Conservation (phyloP, 352 stramenopile genomes). For the Phytophthora cajani region DNA sequence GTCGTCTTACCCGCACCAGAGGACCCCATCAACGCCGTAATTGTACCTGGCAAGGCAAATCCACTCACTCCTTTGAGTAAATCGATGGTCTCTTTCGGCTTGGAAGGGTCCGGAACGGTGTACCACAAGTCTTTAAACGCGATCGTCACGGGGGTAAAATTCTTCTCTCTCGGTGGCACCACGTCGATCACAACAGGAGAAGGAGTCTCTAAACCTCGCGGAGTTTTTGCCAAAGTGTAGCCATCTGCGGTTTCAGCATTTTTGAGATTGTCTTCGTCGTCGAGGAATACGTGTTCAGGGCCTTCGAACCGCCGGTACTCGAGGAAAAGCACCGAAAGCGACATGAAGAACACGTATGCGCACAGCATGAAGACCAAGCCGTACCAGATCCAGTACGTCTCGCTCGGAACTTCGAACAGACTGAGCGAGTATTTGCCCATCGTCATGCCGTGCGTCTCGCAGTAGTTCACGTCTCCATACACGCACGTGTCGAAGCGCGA, state of each 20-base stretch:
- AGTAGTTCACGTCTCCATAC: constrained; percentile 40
- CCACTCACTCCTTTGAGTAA: constrained; percentile 60
- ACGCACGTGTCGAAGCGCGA: constrained; percentile 24
- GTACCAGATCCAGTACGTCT: constrained; percentile 37
- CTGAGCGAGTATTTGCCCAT: constrained; percentile 45
- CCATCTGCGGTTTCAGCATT: background rate
- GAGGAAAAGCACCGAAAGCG: constrained; percentile 30
- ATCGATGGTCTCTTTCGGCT: constrained; percentile 41
- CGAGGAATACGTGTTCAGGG: constrained; percentile 26
- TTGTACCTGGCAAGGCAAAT: constrained; percentile 24
- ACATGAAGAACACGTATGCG: constrained; percentile 44
- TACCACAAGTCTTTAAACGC: constrained; percentile 60
- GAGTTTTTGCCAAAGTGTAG: constrained; percentile 19
- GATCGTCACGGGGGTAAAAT: constrained; percentile 48
- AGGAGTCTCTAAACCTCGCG: background rate
- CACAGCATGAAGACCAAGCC: constrained; percentile 32
- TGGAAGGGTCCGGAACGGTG: constrained; percentile 41
- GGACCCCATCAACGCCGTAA: constrained; percentile 36
- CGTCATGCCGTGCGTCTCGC: constrained; percentile 23
- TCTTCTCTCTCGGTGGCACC: constrained; percentile 10
- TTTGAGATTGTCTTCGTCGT: constrained; percentile 15
- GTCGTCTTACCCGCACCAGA: constrained; percentile 30
- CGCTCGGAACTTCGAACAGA: constrained; percentile 35
- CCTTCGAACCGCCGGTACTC: constrained; percentile 40
- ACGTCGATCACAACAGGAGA: constrained; percentile 9